A percentile compares a stretch with the other conserved stretches of the same genome.
Evolutionary conservation across 139 green algal genomes (phyloP).

Genomic region (Yamagishiella unicocca): DNA sequence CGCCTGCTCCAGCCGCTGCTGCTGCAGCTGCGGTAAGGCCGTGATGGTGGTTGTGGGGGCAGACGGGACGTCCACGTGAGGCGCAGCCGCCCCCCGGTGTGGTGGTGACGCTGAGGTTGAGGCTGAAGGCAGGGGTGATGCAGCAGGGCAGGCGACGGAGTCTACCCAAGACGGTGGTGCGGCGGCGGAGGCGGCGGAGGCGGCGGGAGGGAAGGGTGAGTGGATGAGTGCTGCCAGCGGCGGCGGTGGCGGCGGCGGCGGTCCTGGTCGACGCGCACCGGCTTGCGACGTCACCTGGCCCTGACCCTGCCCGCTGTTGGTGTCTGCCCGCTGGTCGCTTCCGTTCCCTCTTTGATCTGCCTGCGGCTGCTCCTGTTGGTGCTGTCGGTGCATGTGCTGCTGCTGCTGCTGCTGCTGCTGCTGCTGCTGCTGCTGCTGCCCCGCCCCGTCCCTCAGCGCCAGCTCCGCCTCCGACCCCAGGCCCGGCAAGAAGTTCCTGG

Average conservation of each 20-base stretch:
- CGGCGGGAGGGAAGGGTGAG: neutral
- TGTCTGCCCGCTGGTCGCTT: neutral
- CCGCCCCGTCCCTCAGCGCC: neutral
- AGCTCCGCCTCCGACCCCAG: slow-evolving; percentile 44
- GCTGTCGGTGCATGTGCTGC: slow-evolving; percentile 19
- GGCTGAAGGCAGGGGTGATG: no score
- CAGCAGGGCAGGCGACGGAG: neutral
- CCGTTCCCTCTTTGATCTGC: neutral
- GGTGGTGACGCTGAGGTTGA: no score
- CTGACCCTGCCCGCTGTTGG: neutral
- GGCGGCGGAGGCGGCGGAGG: neutral
- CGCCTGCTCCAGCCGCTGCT: slow-evolving; percentile 2
- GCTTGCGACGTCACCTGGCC: neutral
- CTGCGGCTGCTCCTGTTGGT: neutral
- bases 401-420: slow-evolving; percentile 41
- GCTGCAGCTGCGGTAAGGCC: slow-evolving; percentile 11
- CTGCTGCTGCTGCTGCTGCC: neutral
- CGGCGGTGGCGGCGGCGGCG: neutral
- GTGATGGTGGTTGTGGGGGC: no score
- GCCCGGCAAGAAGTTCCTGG: slow-evolving; percentile 78
- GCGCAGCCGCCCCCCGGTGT: no score
- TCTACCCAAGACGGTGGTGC: neutral
- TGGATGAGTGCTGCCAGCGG: slow-evolving; percentile 25
- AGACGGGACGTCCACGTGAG: no score
- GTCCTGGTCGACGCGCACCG: neutral